Base-by-base conservation (phyloP, 225 moss, liverwort and hornwort genomes). In the Pleurozium schreberi region DNA sequence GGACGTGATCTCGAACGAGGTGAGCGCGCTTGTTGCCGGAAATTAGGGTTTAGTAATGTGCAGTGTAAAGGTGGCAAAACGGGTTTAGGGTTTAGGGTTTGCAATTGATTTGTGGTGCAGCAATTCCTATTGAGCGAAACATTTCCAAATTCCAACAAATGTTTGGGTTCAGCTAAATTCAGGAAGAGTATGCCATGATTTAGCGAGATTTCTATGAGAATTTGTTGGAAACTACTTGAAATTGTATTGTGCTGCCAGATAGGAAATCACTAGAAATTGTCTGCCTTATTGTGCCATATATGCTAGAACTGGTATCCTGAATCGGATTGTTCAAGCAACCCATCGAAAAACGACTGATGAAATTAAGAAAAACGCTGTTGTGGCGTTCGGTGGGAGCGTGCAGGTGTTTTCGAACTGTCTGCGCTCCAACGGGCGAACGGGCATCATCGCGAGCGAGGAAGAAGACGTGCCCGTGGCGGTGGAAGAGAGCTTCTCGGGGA, bases 1-100 rank as follows among this genome's bases (percentile, higher is more conserved):
- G 66, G 98, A 98, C 86, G 96, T 98, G 33, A 94, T 98, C 89
- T 98, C 98, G 58, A 98, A 98, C 87, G 98, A 98, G 96, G 98
- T 97, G 61, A 77, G 58, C 10, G 58, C 45, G 59, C 20, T 22
- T 16, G 67, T 17, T 53, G 75, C 49, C 23, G 52, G 82, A 61
- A 55, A 66, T 66, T 75, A 38, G 87, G 74, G 59, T 77, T 90
- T 62, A 12, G 21, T 17, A 70, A 14, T 60, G 60, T 60, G 33
- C 28, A 28, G 52, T 52, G 52, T 23, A 4, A 53, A 45, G 27
- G 59, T 52, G 18, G 36, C 26, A 45, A 58, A 67, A 45, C 27
- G 43, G 79, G 87, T 14, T 80, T 61, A 38, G 80, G 30, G 10
- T 30, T 70, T 28, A 65, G 75, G 83, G 66, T 83, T 59, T 75